Evolutionary conservation across 163 green algal genomes (phyloP).

Genomic region (Scenedesmus sp.): DNA sequence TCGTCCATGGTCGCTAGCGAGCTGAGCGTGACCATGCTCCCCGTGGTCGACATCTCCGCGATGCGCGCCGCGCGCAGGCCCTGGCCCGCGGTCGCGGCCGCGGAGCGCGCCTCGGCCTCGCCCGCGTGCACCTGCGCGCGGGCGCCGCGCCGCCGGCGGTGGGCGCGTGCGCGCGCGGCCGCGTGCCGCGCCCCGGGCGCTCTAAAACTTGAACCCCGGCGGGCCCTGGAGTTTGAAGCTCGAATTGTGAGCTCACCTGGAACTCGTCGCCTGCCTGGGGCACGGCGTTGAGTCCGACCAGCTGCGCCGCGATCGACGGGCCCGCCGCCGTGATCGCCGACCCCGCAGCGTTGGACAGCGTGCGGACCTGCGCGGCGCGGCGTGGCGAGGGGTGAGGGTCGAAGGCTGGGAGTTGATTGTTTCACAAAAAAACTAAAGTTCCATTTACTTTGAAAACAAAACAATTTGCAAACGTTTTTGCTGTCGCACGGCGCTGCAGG

Average conservation of each 20-base stretch:
- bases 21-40: constrained; percentile 86
- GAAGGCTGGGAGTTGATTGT: too few species aligned
- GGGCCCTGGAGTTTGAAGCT: too few species aligned
- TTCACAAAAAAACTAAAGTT: not conserved
- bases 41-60: constrained; percentile 72
- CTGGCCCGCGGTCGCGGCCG: constrained; percentile 55
- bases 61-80: constrained; percentile 69
- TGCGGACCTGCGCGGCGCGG: constrained; percentile 55
- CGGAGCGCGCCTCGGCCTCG: constrained; percentile 54
- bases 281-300: constrained; percentile 84
- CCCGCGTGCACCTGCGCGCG: constrained; percentile 19
- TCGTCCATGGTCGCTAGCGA: constrained; percentile 77
- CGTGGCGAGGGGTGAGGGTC: too few species aligned
- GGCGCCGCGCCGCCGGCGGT: too few species aligned
- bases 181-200: too few species aligned
- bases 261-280: constrained; percentile 58
- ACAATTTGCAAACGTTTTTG: constrained; percentile 31
- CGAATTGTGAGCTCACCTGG: constrained; percentile 29
- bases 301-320: constrained; percentile 89
- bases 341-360: constrained; percentile 65
- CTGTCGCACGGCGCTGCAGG: too few species aligned
- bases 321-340: constrained; percentile 67
- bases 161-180: too few species aligned
- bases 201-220: too few species aligned
- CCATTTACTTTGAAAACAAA: constrained; percentile 35